Conservation (phyloP, 257 asterid species). For the Marsdenia floribunda region DNA sequence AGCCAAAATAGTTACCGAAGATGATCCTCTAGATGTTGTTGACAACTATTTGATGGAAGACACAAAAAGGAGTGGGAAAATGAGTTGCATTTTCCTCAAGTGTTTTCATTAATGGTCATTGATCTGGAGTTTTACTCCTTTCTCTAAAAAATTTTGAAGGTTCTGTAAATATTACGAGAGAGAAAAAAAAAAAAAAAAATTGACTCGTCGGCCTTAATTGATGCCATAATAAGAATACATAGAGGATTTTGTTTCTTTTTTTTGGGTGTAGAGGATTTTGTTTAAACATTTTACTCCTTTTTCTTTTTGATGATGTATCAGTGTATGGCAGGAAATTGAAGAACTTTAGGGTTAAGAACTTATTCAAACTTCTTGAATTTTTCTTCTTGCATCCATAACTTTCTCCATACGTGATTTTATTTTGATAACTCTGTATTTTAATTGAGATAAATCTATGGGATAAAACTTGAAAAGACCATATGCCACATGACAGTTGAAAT, state of each 20-base stretch:
- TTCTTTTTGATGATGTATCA: no score
- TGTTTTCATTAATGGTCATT: slow-evolving; percentile 21
- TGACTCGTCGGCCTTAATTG: background rate
- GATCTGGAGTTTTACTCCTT: background rate
- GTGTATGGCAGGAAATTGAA: no score
- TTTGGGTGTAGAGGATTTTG: background rate
- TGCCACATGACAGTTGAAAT: no score
- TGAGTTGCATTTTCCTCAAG: slow-evolving; percentile 22
- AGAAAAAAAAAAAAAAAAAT: background rate
- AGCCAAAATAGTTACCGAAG: slow-evolving; percentile 13
- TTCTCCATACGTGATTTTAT: no score
- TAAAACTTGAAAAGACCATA: no score
- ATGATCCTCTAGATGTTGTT: slow-evolving; percentile 25
- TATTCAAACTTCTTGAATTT: no score
- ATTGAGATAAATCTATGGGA: no score
- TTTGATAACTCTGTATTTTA: no score
- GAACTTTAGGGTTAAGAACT: no score
- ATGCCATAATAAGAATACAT: background rate
- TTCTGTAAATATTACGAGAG: slow-evolving; percentile 3
- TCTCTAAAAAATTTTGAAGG: background rate
- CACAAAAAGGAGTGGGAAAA: slow-evolving; percentile 18
- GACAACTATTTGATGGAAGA: slow-evolving; percentile 28
- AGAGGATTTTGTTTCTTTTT: background rate
- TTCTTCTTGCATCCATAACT: no score
- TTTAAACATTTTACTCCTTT: no score